Percentiles rank a stretch among this genome's conserved stretches.
phyloP scores from a whole-genome alignment of 768 basidiomycete species.

The Goffeauzyma gilvescens region DNA sequence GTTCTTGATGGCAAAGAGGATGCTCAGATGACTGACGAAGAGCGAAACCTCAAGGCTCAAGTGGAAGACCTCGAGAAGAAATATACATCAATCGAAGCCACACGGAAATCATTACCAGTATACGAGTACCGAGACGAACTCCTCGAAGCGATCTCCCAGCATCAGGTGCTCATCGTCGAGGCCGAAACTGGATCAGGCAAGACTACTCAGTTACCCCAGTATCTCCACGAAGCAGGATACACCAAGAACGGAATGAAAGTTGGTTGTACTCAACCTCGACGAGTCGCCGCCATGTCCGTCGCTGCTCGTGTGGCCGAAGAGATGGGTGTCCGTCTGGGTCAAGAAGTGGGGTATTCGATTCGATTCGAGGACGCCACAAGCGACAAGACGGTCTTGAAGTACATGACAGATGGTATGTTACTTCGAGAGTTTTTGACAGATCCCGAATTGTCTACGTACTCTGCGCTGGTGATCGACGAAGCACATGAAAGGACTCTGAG shows the following conservation, averaged over 20 bases:
- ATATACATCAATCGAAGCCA: slow-evolving; percentile 73
- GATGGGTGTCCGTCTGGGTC: slow-evolving; percentile 90
- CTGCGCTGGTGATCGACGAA: slow-evolving; percentile 91
- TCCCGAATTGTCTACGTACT: slow-evolving; percentile 85
- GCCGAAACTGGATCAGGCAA: slow-evolving; percentile 98
- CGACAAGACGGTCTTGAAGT: slow-evolving; percentile 95
- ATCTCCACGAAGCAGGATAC: slow-evolving; percentile 93
- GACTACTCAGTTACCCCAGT: slow-evolving; percentile 94
- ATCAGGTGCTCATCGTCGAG: slow-evolving; percentile 91
- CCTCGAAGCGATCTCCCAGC: slow-evolving; percentile 67
- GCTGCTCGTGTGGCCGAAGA: slow-evolving; percentile 98
- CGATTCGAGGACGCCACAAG: slow-evolving; percentile 99
- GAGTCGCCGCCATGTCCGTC: slow-evolving; percentile 98
- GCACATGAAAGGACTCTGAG: slow-evolving; percentile 94
- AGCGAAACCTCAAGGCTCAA: slow-evolving; percentile 63
- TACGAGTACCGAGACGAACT: slow-evolving; percentile 73
- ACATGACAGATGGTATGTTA: slow-evolving; percentile 99
- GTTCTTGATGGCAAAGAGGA: slow-evolving; percentile 57
- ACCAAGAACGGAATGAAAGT: slow-evolving; percentile 70
- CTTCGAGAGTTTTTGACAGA: slow-evolving; percentile 92
- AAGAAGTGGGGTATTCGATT: slow-evolving; percentile 98
- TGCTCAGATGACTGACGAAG: slow-evolving; percentile 57
- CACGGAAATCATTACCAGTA: slow-evolving; percentile 80
- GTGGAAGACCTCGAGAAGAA: slow-evolving; percentile 80
- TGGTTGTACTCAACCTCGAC: slow-evolving; percentile 92